Conservation (phyloP, 116 monocot genomes). For the Posidonia oceanica region DNA sequence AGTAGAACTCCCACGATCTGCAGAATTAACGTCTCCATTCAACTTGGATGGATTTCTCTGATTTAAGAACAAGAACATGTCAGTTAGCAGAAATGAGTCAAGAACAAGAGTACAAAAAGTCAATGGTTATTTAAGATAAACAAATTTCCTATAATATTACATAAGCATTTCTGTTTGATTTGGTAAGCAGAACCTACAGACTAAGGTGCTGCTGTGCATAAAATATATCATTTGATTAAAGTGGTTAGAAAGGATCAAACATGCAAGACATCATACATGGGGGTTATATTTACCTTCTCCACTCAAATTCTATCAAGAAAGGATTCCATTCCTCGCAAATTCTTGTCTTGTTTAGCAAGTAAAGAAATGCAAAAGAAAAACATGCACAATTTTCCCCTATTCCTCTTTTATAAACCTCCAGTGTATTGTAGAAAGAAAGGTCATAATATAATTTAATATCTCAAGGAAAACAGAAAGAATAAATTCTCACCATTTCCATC, state of each 20-base stretch:
- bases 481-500: conserved; percentile 45
- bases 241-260: too few relatives aligned
- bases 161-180: too few relatives aligned
- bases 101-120: neutral
- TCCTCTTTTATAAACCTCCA: neutral
- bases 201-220: too few relatives aligned
- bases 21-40: conserved; percentile 13
- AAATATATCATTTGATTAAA: too few relatives aligned
- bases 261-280: too few relatives aligned
- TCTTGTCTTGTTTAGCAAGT: too few relatives aligned
- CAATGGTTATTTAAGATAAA: neutral
- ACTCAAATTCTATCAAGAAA: too few relatives aligned
- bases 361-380: neutral
- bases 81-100: neutral
- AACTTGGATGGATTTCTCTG: conserved; percentile 14
- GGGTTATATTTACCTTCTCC: too few relatives aligned
- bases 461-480: neutral
- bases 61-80: neutral
- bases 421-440: neutral
- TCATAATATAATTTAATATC: neutral
- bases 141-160: neutral
- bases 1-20: too few relatives aligned
- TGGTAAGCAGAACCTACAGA: too few relatives aligned
- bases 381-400: neutral
- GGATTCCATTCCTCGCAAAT: too few relatives aligned